Conservation (phyloP, 805 yeast species). For the Wickerhamia fluorescens region DNA sequence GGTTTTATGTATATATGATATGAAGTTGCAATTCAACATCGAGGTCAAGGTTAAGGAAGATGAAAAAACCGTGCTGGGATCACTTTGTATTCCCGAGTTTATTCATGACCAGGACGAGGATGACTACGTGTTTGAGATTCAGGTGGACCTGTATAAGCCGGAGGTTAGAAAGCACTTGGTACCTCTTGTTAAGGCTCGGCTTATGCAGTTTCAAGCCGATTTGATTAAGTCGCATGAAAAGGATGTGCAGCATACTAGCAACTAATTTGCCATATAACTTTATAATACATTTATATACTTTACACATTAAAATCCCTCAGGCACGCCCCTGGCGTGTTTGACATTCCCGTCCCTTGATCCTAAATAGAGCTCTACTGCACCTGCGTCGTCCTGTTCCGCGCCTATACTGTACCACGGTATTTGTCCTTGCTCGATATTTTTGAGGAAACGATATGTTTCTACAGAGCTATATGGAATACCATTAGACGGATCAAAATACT, state of each 20-base stretch:
- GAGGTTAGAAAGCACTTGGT: constrained; percentile 43
- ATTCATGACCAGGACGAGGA: constrained; percentile 72
- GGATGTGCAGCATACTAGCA: constrained; percentile 50
- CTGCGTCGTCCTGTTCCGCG: constrained; percentile 50
- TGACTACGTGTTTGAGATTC: constrained; percentile 48
- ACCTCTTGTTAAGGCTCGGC: constrained; percentile 43
- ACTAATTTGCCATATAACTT: constrained; percentile 5
- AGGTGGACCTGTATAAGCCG: constrained; percentile 28
- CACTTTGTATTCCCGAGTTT: constrained; percentile 55
- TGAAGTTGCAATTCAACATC: constrained; percentile 43
- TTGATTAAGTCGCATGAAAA: constrained; percentile 55
- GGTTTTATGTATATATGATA: constrained; percentile 67
- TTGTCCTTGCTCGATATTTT: constrained; percentile 39
- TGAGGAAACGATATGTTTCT: constrained; percentile 66
- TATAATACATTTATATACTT: constrained; percentile 2
- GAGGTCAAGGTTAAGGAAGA: constrained; percentile 33
- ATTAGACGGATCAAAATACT: constrained; percentile 79
- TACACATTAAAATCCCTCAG: constrained; percentile 61
- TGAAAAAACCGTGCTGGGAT: constrained; percentile 18
- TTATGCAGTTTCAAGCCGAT: constrained; percentile 56
- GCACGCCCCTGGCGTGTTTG: constrained; percentile 79
- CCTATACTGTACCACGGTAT: constrained; percentile 46
- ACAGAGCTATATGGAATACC: constrained; percentile 84
- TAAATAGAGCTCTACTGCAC: constrained; percentile 34
- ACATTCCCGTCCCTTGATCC: constrained; percentile 47